Evolutionary conservation across 208 protist species (phyloP), one percentile per base, ranked within the genome.

Genomic region (Leishmania guyanensis): DNA sequence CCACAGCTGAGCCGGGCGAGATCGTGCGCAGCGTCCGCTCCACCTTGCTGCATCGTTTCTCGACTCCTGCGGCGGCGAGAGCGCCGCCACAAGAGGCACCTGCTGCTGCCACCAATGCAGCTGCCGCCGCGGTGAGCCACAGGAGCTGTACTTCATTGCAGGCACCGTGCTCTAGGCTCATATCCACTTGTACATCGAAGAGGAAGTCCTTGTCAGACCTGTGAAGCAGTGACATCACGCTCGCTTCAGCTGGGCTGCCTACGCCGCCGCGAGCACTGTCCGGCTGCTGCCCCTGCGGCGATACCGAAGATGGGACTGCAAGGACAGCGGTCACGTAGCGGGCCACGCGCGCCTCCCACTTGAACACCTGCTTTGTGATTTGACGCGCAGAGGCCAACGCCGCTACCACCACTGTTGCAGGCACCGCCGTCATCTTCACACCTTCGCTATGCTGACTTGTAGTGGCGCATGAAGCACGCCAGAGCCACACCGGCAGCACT

Each of bases 331-430:
- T 66, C 71, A 53, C 82, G 82, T 81, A 85, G 8, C 48, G 69
- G 3, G 82, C 77, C 17, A 81, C 26, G 29, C 68, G 77, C 39
- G 82, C 77, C 64, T 85, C 82, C 82, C 82, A 85, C 72, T 75
- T 81, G 82, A 66, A 77, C 3, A 85, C 2, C 20, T 33, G 76
- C 77, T 81, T 75, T 3, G 75, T 81, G 22, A 58, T 5, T 9
- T 70, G 70, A 22, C 77, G 71, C 3, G 75, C 81, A 12, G 29
- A 50, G 33, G 50, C 16, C 73, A 77, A n/a, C 36, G 36, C 54
- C 0, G 53, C 36, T 0, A 77, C 17, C 73, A 77, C 73, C 39
- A 17, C 73, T 60, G 53, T 62, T 1, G 29, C 73, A 54, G 72
- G 72, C 10, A 51, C 72, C 33, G 72, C 72, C n/a, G 72, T 54